phyloP scores from a whole-genome alignment of 768 basidiomycete species.

The Coprinopsis sp. region DNA sequence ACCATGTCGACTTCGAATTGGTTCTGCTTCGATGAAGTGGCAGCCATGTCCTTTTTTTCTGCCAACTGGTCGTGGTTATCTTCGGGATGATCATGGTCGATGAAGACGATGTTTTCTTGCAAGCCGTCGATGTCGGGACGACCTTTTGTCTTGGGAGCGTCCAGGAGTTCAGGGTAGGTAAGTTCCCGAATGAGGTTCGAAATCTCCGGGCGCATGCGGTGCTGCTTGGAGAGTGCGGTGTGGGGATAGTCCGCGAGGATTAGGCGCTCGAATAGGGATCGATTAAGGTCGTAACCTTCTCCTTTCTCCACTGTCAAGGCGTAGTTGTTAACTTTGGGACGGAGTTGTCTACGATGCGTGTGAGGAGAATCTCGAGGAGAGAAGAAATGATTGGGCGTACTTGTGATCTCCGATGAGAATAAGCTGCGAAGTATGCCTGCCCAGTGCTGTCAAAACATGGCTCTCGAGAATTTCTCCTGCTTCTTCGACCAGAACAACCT shows the following conservation, averaged over 20 bases:
- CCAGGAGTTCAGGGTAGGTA: conserved; percentile 61
- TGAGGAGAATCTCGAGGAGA: not conserved
- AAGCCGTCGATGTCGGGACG: conserved; percentile 53
- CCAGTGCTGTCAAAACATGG: conserved; percentile 58
- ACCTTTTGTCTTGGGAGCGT: conserved; percentile 44
- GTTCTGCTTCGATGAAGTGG: conserved; percentile 59
- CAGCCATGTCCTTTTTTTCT: conserved; percentile 43
- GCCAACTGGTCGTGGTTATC: conserved; percentile 37
- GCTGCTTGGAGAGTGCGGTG: conserved; percentile 48
- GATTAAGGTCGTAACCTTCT: conserved; percentile 62
- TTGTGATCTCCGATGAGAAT: conserved; percentile 73
- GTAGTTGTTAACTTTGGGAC: conserved; percentile 69
- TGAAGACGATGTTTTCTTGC: conserved; percentile 54
- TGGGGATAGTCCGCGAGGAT: conserved; percentile 62
- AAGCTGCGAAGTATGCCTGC: conserved; percentile 41
- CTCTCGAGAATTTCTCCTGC: conserved; percentile 71
- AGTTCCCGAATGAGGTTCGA: conserved; percentile 54
- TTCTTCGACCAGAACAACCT: conserved; percentile 63
- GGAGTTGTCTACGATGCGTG: conserved; percentile 48
- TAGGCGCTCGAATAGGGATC: conserved; percentile 65
- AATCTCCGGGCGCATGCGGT: conserved; percentile 75
- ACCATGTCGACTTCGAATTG: conserved; percentile 58
- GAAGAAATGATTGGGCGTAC: conserved; percentile 32
- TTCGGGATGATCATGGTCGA: conserved; percentile 53
- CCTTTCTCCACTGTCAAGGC: conserved; percentile 61